Evolutionary conservation across 345 rosid species (phyloP).

Genomic region (Conringia planisiliqua): DNA sequence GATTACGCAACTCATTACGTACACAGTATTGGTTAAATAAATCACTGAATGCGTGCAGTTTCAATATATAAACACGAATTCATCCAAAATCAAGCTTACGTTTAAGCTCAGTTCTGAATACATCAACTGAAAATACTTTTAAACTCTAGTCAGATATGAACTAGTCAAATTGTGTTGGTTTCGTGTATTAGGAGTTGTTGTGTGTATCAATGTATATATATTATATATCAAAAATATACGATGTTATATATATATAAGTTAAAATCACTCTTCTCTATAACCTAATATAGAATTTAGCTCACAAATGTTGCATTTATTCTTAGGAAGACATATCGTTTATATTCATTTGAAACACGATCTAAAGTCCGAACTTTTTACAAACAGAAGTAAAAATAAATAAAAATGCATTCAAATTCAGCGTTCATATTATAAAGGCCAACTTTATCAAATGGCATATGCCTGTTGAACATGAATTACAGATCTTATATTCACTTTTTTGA

Average conservation of each 20-base stretch:
- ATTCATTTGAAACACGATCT: background rate
- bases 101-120: background rate
- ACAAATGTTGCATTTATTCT: background rate
- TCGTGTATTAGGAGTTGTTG: background rate
- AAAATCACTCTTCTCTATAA: too few relatives aligned
- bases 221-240: background rate
- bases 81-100: background rate
- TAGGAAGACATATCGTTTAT: background rate
- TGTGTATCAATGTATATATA: too few relatives aligned
- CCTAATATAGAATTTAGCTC: background rate
- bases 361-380: too few relatives aligned
- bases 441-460: background rate
- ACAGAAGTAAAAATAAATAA: too few relatives aligned
- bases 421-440: too few relatives aligned
- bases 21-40: background rate
- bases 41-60: background rate
- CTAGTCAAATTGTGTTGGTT: background rate
- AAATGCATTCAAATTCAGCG: too few relatives aligned
- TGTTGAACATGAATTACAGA: background rate
- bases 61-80: background rate
- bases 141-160: background rate
- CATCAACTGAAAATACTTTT: background rate
- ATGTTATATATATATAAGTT: background rate
- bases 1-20: constrained; percentile 26
- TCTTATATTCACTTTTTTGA: too few relatives aligned